Evolutionary conservation across 2,329 filamentous ascomycete species (phyloP), one percentile per base, ranked within the genome.

Genomic region (Talaromyces albobiverticillius): DNA sequence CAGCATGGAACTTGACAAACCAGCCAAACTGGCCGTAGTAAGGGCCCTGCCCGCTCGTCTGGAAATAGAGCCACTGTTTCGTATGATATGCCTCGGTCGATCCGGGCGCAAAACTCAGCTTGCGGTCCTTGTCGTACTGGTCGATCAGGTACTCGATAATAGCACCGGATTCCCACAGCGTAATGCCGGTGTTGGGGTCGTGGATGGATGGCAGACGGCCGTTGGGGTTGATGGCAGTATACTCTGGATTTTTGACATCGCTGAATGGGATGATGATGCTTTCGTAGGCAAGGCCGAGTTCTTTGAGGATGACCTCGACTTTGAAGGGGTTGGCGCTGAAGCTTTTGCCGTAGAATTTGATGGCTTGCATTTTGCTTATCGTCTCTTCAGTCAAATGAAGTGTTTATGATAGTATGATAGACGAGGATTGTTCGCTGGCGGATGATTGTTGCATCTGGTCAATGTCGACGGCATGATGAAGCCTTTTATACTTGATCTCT

Each of bases 261-360:
- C 63, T 53, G 16, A 59, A 55, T 3, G 51, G 32, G 26, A 63
- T 31, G 4, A 11, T 9, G 18, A 57, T 42, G 36, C 43, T 49
- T 26, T 64, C 59, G 46, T 62, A 63, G 9, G 64, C 62, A 9
- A 67, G 11, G 8, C 43, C 36, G 18, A 67, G 63, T 38, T 64
- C 65, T 36, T 62, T 59, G n/a, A 67, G 52, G 16, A 64, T 46
- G 42, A 66, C 57, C 40, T 56, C 58, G 23, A 62, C 59, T 56
- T 66, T 63, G 43, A 57, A 13, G 16, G 51, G 55, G 29, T 55
- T 57, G 32, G 55, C 38, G n/a, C 52, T 41, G 20, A 54, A 32
- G n/a, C 34, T 13, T 20, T 13, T 13, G 23, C 51, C 32, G 51
- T 49, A 36, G 22, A 54, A 29, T 14, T 36, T 50, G 46, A 54